These are phyloP conservation scores for Eragrostis tef DNA, from an alignment of 202 grass and related monocot species.

Conservation along the genomic window DNA sequence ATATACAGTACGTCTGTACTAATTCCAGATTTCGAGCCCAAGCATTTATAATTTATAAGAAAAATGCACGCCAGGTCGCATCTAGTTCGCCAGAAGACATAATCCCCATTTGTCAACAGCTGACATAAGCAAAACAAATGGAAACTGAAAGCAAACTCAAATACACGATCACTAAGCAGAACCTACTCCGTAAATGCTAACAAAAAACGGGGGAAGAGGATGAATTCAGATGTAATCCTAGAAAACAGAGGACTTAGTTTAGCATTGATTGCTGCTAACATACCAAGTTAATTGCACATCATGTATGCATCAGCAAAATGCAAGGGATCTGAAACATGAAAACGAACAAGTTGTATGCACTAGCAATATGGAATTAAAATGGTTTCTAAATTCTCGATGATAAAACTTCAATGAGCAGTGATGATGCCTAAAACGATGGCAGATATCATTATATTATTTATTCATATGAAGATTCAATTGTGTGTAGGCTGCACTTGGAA, in stretches of 20 bases:
- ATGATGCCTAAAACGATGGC: background rate
- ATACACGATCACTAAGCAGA: constrained; percentile 3
- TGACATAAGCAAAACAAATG: background rate
- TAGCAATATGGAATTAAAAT: background rate
- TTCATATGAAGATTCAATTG: background rate
- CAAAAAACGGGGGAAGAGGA: background rate
- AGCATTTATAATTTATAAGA: background rate
- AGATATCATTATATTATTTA: background rate
- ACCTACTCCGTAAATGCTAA: constrained; percentile 1
- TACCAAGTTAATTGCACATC: constrained; percentile 1
- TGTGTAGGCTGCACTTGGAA: background rate
- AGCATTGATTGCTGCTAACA: background rate
- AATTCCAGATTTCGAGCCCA: background rate
- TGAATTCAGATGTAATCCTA: background rate
- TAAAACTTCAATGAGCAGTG: background rate
- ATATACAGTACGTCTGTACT: background rate
- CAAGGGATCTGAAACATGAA: constrained; percentile 4
- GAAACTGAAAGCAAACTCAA: constrained; percentile 5
- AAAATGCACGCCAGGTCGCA: too few relatives aligned
- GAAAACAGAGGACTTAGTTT: background rate
- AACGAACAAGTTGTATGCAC: background rate
- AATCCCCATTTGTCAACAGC: background rate
- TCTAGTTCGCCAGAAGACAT: constrained; percentile 11
- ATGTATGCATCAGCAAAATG: background rate
- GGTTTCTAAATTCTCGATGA: background rate